Conservation (phyloP, 345 rosid species). For the Euclidium syriacum region DNA sequence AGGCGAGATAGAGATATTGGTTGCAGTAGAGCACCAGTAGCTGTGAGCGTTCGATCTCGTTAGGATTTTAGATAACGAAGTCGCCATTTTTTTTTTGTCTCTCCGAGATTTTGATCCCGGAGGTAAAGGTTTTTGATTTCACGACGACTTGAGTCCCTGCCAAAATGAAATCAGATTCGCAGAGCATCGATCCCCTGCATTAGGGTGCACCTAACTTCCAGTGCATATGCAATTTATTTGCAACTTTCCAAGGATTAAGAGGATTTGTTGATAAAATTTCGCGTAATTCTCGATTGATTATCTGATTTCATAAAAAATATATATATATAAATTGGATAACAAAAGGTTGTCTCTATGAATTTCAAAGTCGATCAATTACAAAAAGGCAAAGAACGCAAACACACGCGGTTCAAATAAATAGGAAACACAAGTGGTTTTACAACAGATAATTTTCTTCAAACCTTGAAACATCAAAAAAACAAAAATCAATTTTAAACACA, state of each 20-base stretch:
- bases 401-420: conserved; percentile 12
- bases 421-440: conserved; percentile 22
- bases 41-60: conserved; percentile 28
- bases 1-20: conserved; percentile 2
- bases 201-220: neutral
- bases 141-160: conserved; percentile 21
- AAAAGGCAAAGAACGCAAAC: conserved; percentile 4
- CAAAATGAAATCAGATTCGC: conserved; percentile 9
- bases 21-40: conserved; percentile 8
- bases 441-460: conserved; percentile 21
- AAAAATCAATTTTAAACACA: conserved; percentile 11
- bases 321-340: neutral
- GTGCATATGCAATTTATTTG: neutral
- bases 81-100: conserved; percentile 35
- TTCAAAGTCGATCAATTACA: conserved; percentile 2
- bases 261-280: neutral
- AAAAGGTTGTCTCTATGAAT: neutral
- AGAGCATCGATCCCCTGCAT: neutral
- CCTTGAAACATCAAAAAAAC: conserved; percentile 16
- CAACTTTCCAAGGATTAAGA: neutral
- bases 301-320: neutral
- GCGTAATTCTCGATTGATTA: neutral
- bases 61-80: conserved; percentile 45
- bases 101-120: conserved; percentile 25
- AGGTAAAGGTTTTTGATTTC: conserved; percentile 21